These are phyloP conservation scores for Apiotrichum veenhuisii DNA, from an alignment of 1,284 basidiomycete species.

Conservation along the genomic window DNA sequence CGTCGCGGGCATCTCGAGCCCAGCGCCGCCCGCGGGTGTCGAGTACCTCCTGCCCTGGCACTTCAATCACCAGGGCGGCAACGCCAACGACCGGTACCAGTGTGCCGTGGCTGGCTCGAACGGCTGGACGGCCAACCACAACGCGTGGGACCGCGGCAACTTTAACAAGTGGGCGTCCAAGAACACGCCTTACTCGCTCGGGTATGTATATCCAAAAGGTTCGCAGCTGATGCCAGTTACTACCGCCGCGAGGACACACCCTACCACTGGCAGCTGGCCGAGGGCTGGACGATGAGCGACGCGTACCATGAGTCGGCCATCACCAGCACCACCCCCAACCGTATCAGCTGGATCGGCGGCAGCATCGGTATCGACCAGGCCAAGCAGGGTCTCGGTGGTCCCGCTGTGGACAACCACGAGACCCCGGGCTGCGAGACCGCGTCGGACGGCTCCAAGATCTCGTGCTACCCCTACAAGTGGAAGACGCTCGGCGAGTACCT, in stretches of 20 bases:
- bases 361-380: not conserved
- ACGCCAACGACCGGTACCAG: constrained; percentile 1
- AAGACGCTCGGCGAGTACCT: not conserved
- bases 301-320: not conserved
- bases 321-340: not conserved
- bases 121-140: not conserved
- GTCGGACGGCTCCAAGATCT: not conserved
- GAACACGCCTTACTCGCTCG: constrained; percentile 1
- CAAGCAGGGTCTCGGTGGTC: not conserved
- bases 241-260: not conserved
- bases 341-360: not conserved
- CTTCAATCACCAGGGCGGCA: not conserved
- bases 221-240: no score
- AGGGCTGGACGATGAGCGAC: not conserved
- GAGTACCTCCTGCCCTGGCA: not conserved
- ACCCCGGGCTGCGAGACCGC: not conserved
- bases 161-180: not conserved
- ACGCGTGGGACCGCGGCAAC: not conserved
- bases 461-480: constrained; percentile 1
- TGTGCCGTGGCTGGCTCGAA: not conserved
- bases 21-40: not conserved
- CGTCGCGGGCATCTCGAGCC: not conserved
- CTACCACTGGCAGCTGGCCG: not conserved
- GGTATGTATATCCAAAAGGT: no score
- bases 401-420: not conserved